phyloP scores from a whole-genome alignment of 108 stramenopile genomes.

The Aurantiochytrium sp. region DNA sequence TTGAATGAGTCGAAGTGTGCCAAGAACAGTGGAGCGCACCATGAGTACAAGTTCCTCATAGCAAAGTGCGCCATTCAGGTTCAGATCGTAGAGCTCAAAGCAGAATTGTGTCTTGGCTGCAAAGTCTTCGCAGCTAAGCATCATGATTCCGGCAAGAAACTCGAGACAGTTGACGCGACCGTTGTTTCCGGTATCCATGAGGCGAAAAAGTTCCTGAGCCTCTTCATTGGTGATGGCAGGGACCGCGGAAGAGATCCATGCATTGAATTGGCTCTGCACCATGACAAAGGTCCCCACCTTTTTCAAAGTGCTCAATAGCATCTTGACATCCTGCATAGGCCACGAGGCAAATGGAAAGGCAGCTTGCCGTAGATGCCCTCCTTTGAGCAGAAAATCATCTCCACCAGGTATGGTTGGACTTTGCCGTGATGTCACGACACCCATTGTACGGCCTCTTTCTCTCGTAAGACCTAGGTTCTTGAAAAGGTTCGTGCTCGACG shows the following conservation, averaged over 20 bases:
- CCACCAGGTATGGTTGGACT: neutral
- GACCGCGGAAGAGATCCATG: neutral
- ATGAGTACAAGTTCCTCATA: neutral
- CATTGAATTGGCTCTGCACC: neutral
- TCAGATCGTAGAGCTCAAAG: conserved; percentile 7
- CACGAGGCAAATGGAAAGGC: conserved; percentile 1
- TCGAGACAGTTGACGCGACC: neutral
- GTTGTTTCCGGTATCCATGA: neutral
- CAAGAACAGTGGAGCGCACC: neutral
- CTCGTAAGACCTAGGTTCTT: too few relatives aligned
- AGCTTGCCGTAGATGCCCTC: neutral
- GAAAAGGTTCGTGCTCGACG: too few relatives aligned
- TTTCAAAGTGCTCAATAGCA: neutral
- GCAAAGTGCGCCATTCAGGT: neutral
- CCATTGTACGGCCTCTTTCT: neutral
- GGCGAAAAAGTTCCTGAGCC: neutral
- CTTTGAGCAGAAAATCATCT: neutral
- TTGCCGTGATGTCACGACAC: neutral
- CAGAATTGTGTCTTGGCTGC: neutral
- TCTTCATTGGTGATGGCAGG: neutral
- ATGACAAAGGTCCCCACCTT: neutral
- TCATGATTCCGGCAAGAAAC: neutral
- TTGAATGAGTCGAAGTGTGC: neutral
- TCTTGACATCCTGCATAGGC: neutral
- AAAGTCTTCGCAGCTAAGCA: neutral